Evolutionary conservation across 495 filamentous ascomycete species (phyloP).

Genomic region (Penicillium cosmopolitanum): DNA sequence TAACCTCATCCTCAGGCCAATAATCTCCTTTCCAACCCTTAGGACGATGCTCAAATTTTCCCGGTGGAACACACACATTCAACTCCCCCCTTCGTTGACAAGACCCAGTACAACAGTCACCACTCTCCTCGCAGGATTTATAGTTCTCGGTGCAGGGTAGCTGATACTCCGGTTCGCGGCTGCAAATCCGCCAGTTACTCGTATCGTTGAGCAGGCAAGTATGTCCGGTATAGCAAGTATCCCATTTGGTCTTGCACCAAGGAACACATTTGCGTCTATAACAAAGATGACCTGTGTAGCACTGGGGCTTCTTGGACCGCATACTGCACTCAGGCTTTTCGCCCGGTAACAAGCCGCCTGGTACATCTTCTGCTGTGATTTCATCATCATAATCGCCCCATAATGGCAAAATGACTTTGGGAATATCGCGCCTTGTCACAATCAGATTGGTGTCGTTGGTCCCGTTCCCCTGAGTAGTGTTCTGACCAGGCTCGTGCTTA

Average conservation of each 20-base stretch:
- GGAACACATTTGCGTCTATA: neutral
- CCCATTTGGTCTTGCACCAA: neutral
- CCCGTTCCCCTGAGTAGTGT: neutral
- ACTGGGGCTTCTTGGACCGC: neutral
- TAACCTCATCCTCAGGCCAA: neutral
- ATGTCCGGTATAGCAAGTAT: neutral
- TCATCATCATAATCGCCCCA: neutral
- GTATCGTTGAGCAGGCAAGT: neutral
- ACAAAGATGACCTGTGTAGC: neutral
- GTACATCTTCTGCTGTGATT: neutral
- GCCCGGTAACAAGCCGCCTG: neutral
- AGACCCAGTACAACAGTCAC: slow-evolving; percentile 1
- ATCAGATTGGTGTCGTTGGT: neutral
- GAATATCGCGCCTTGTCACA: neutral
- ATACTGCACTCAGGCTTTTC: neutral
- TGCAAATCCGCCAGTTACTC: neutral
- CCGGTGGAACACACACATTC: neutral
- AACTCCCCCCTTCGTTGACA: neutral
- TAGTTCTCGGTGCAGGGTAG: neutral
- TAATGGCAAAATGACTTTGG: neutral
- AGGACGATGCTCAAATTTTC: neutral
- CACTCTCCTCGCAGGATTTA: neutral
- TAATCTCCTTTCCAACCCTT: too few species aligned
- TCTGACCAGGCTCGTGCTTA: too few species aligned
- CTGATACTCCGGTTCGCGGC: neutral